Evolutionary conservation across 495 filamentous ascomycete genomes (phyloP).

Genomic region (Podospora bellae-mahoneyi): DNA sequence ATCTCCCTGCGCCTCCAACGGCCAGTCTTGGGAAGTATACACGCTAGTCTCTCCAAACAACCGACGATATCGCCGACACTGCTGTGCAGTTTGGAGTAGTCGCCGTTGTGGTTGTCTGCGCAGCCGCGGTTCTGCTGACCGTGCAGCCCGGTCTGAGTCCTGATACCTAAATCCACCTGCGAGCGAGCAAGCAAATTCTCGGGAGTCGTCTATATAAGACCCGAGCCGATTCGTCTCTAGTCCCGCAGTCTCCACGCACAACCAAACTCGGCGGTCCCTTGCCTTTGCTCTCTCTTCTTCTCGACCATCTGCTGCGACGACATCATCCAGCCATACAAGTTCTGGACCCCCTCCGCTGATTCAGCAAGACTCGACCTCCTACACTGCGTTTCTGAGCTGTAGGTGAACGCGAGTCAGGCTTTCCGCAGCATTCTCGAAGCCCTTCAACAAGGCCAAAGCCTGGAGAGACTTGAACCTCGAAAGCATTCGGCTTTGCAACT

Average conservation of each 20-base stretch:
- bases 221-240: conserved; percentile 3
- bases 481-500: background rate
- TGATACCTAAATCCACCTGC: background rate
- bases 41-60: conserved; percentile 11
- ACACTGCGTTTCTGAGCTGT: conserved; percentile 1
- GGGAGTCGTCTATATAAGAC: conserved; percentile 23
- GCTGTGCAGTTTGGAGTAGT: conserved; percentile 13
- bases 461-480: background rate
- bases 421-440: background rate
- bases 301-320: background rate
- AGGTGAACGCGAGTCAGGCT: conserved; percentile 7
- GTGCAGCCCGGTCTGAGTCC: background rate
- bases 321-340: background rate
- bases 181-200: conserved; percentile 5
- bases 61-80: conserved; percentile 6
- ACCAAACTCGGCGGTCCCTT: conserved; percentile 26
- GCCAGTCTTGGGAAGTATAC: conserved; percentile 15
- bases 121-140: conserved; percentile 1
- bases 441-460: background rate
- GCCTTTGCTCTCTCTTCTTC: conserved; percentile 10
- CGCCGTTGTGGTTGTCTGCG: conserved; percentile 5
- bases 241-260: conserved; percentile 22
- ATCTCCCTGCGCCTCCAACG: conserved; percentile 17
- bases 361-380: conserved; percentile 11
- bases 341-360: background rate